A percentile compares a stretch with the other conserved stretches of the same genome.
These are phyloP conservation scores for Gossypium trilobum DNA, from an alignment of 441 rosid genomes.

Conservation along the genomic window DNA sequence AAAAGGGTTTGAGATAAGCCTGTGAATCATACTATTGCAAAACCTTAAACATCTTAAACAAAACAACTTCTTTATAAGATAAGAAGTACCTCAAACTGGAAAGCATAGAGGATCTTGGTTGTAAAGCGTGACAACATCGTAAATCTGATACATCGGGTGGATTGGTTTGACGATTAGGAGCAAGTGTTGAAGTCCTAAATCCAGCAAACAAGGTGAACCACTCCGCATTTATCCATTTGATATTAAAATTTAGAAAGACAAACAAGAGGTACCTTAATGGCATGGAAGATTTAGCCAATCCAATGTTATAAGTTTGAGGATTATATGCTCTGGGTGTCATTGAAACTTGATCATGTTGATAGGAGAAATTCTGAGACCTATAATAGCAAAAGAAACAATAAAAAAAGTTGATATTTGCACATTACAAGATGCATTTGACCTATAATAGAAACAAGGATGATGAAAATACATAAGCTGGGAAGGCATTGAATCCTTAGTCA, in stretches of 20 bases:
- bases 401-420: background rate
- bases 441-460: background rate
- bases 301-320: background rate
- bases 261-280: background rate
- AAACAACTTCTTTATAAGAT: background rate
- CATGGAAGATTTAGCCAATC: constrained; percentile 1
- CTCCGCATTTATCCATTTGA: background rate
- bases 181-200: constrained; percentile 2
- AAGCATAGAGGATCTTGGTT: background rate
- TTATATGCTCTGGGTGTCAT: background rate
- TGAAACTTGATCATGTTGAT: constrained; percentile 11
- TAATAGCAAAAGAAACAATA: background rate
- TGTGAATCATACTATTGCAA: background rate
- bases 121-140: background rate
- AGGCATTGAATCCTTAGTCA: background rate
- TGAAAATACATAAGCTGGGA: constrained; percentile 5
- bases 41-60: background rate
- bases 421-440: background rate
- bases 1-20: background rate
- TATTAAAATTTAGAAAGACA: background rate
- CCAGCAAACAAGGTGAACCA: background rate
- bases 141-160: background rate
- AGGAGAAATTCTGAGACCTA: constrained; percentile 9
- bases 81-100: background rate
- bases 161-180: background rate